Evolutionary conservation across 192 early-diverging fungal genomes (phyloP).

Genomic region (Piromyces sp.): DNA sequence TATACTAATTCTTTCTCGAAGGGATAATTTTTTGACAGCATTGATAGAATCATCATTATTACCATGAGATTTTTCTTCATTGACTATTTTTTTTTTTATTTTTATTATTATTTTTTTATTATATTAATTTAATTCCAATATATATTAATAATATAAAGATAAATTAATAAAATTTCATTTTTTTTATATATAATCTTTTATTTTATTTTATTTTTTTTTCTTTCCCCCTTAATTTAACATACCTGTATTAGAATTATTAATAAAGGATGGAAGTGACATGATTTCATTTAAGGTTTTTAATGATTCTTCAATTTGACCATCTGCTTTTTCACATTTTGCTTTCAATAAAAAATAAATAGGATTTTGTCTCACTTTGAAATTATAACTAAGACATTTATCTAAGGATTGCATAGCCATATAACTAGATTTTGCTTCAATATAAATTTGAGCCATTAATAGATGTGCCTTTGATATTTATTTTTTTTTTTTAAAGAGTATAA

Average conservation of each 20-base stretch:
- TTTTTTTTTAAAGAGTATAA: too few species aligned
- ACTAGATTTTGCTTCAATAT: conserved; percentile 11
- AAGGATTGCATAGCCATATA: conserved; percentile 15
- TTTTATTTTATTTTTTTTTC: not conserved
- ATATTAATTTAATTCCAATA: too few species aligned
- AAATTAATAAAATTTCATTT: too few species aligned
- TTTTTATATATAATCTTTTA: not conserved
- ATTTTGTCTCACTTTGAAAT: conserved; percentile 27
- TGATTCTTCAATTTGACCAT: conserved; percentile 18
- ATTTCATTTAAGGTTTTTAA: conserved; percentile 11
- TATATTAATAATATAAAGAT: too few species aligned
- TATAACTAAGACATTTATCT: conserved; percentile 31
- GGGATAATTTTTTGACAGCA: conserved; percentile 5
- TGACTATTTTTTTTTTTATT: too few species aligned
- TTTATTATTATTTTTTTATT: too few species aligned
- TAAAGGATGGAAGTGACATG: conserved; percentile 15
- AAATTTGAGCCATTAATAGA: conserved; percentile 23
- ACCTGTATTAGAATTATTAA: conserved; percentile 9
- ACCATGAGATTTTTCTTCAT: not conserved
- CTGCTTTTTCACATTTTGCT: conserved; percentile 14
- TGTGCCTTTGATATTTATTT: conserved; percentile 22
- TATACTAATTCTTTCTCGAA: conserved; percentile 13
- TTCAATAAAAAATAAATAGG: conserved; percentile 20
- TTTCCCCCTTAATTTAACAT: too few species aligned
- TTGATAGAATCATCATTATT: not conserved